Evolutionary conservation across 257 asterid species (phyloP), one percentile per base, ranked within the genome.

Genomic region (Solanum clarkiae): DNA sequence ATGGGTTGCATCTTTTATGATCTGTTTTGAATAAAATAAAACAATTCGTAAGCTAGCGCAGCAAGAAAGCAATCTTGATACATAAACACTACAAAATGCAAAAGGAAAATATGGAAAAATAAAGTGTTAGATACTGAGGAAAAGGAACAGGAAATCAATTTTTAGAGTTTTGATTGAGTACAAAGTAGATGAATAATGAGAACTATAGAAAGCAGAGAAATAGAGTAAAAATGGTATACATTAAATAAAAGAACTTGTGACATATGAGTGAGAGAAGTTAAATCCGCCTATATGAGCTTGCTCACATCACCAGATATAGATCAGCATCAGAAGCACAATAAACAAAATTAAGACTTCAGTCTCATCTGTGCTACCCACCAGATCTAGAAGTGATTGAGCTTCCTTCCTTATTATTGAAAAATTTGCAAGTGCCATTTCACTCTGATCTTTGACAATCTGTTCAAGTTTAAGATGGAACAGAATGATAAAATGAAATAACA

Each of bases 401-500:
- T 97, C 98, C 92, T 93, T 97, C 92, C 91, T 92, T 56, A 97
- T 82, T 82, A 97, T 92, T 77, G 93, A 89, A 83, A 97, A 95
- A 88, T 94, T 95, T 87, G 93, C 91, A 59, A 84, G 92, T 62
- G 94, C 91, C 91, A 95, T 89, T 86, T 94, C 99, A 85, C 97
- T 93, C 89, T 97, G 98, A 89, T 93, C 98, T 86, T 90, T 94
- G 86, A 92, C 95, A 86, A 94, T 91, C 99, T 97, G 92, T 47
- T 81, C 65, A 90, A 80, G 85, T 49, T 75, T 75, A 40, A 71
- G 62, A 80, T 26, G 44, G 29, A 66, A 85, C 56, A 20, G 55
- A 26, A n/a, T 24, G 65, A 9, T 75, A 80, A 65, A 11, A 65
- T 68, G 80, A 86, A 47, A 85, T 72, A 29, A 13, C 15, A 72